Base-by-base conservation (phyloP, 768 basidiomycete species). In the Pisolithus marmoratus region DNA sequence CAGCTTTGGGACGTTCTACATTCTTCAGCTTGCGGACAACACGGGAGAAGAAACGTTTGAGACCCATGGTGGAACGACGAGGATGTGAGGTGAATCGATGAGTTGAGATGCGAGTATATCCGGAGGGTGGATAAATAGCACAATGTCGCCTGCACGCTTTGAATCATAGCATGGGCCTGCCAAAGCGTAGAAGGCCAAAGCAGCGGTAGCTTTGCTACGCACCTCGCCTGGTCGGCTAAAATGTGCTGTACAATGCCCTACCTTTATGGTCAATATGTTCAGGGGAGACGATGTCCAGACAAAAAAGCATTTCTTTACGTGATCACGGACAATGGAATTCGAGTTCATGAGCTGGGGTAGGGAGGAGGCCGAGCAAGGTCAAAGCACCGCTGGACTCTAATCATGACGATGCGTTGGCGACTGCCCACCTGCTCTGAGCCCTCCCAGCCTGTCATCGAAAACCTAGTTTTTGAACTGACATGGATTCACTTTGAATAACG, bases 21-120 rank as follows among this genome's bases (percentile, higher is more conserved):
- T n/a, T 22, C 24, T 51, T 51, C n/a, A 37, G 37, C n/a, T 38
- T 51, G 36, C 50, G 20, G 34, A 51, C 26, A 6, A 51, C 31
- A 36, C 43, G 50, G 3, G 49, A 40, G 8, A 51, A 20, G 34
- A 51, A 19, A 17, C 31, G 40, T 37, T 46, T 51, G 20, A 51
- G 17, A 15, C 42, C 23, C 43, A 45, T 45, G 26, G 24, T 45
- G 43, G 43, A 23, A 24, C n/a, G 43, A 24, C 15, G 11, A 5
- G n/a, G 15, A 34, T 11, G 14, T 9, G 24, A 26, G 3, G 43
- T 8, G 2, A 45, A 24, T 3, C 6, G 17, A 27, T 8, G 20
- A n/a, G 7, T 14, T n/a, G 43, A 45, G 2, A 3, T 12, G 8
- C 20, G 15, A 14, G 41, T 34, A 23, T n/a, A 5, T 5, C 20